Conservation (phyloP, 805 yeast genomes). For the Saccharomycopsis sp. region DNA sequence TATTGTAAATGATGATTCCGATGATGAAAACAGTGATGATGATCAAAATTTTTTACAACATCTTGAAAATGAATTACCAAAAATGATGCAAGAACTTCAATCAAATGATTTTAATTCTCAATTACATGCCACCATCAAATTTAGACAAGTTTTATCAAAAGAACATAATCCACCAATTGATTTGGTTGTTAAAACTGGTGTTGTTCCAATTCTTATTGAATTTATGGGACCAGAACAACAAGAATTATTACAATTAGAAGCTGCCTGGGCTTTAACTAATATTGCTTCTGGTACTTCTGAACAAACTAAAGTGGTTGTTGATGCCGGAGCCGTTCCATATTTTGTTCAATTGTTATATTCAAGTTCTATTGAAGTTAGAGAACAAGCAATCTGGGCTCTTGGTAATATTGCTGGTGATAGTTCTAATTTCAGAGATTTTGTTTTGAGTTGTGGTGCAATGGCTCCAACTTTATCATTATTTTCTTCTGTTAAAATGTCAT, state of each 20-base stretch:
- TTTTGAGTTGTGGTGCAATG: slow-evolving; percentile 78
- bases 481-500: slow-evolving; percentile 72
- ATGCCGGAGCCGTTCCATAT: slow-evolving; percentile 87
- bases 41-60: slow-evolving; percentile 17
- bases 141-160: slow-evolving; percentile 86
- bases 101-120: slow-evolving; percentile 71
- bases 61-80: slow-evolving; percentile 63
- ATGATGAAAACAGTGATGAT: slow-evolving; percentile 28
- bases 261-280: slow-evolving; percentile 99
- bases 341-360: slow-evolving; percentile 78
- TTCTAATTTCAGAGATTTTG: slow-evolving; percentile 80
- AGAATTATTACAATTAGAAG: slow-evolving; percentile 87
- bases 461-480: slow-evolving; percentile 75
- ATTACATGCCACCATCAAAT: slow-evolving; percentile 80
- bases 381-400: slow-evolving; percentile 98
- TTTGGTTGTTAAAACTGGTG: slow-evolving; percentile 85
- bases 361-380: slow-evolving; percentile 82
- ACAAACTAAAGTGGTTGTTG: slow-evolving; percentile 86
- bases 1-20: slow-evolving; percentile 44
- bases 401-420: slow-evolving; percentile 99
- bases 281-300: slow-evolving; percentile 90
- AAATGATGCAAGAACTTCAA: slow-evolving; percentile 71
- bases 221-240: slow-evolving; percentile 72
- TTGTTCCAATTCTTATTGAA: slow-evolving; percentile 81
- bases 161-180: slow-evolving; percentile 97